Percentiles rank a stretch among this genome's conserved stretches.
Conservation (phyloP, 2,329 filamentous ascomycete genomes). For the Metarhizium album region DNA sequence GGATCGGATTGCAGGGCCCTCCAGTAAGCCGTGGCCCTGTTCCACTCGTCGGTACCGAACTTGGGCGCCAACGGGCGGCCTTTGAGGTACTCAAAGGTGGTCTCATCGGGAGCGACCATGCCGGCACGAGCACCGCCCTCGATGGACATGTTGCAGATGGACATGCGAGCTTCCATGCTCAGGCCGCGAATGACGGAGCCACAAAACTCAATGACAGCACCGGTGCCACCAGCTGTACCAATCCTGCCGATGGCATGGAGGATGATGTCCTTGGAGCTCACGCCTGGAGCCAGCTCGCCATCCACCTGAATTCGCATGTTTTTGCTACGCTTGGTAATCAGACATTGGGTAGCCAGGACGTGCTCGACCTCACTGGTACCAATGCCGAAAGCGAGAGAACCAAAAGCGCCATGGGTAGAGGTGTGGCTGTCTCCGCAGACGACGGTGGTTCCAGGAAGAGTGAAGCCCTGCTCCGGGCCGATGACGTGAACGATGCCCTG, state of each 20-base stretch:
- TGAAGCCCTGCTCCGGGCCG: slow-evolving; percentile 97
- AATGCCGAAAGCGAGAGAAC: slow-evolving; percentile 89
- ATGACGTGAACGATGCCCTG: slow-evolving; percentile 99
- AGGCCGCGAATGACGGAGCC: slow-evolving; percentile 82
- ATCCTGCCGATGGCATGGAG: slow-evolving; percentile 88
- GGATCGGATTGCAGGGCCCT: slow-evolving; percentile 72
- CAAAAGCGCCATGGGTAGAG: slow-evolving; percentile 94
- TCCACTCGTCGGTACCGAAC: slow-evolving; percentile 77
- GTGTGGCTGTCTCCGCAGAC: slow-evolving; percentile 98
- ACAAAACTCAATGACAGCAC: slow-evolving; percentile 93
- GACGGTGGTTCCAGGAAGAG: slow-evolving; percentile 88
- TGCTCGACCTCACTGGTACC: slow-evolving; percentile 98
- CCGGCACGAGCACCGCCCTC: slow-evolving; percentile 91
- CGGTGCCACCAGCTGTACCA: slow-evolving; percentile 89
- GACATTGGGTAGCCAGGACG: slow-evolving; percentile 88
- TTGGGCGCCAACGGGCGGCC: slow-evolving; percentile 80
- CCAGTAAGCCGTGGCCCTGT: slow-evolving; percentile 83
- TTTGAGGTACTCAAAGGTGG: slow-evolving; percentile 91
- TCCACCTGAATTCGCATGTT: slow-evolving; percentile 98
- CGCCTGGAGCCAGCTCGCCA: slow-evolving; percentile 77
- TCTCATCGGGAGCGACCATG: slow-evolving; percentile 93
- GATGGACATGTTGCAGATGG: slow-evolving; percentile 99
- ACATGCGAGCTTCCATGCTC: slow-evolving; percentile 97
- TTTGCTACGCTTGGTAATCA: slow-evolving; percentile 91
- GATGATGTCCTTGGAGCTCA: slow-evolving; percentile 92